Evolutionary conservation across 257 asterid species (phyloP), one percentile per base, ranked within the genome.

Genomic region (Jacaranda copaia): DNA sequence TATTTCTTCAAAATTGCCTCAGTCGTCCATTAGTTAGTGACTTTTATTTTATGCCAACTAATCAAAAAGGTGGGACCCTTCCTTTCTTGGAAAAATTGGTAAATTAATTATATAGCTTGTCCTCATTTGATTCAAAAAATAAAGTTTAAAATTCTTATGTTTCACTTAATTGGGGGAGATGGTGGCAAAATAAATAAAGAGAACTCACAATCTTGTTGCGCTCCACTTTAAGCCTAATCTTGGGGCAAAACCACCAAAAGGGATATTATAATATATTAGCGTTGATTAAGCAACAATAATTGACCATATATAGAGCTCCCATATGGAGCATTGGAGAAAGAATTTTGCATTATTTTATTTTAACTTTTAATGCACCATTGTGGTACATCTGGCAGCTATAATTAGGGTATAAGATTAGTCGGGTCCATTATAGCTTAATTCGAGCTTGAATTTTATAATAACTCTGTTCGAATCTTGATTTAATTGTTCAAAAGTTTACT

Each of bases 191-290:
- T 16, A 7, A 61, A 14, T 2, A 80, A 55, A 10, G 6, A 32
- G 42, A 72, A 73, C 5, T 61, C 39, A 53, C 42, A 51, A 59
- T 60, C 79, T 72, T 76, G 79, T 55, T 60, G 68, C 74, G 32
- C 59, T 63, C 61, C 62, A 79, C 81, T 82, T 82, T 69, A 78
- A 75, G 70, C 84, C 76, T 76, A 75, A 71, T 79, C 79, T 72
- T 71, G 39, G 65, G 51, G 25, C 77, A 64, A 71, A 79, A 66
- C 66, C 72, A 76, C 81, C 71, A 70, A 16, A 52, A 8, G 7
- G 32, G 80, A 80, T 83, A 80, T 80, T 68, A 72, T 83, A 76
- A 55, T 76, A 80, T 71, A 71, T 19, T 51, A 38, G 42, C 78
- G 57, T 45, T 72, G 82, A 80, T 83, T 68, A 62, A 76, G 75